Base-by-base conservation (phyloP, 148 eudicot genomes). In the Mesembryanthemum crystallinum region DNA sequence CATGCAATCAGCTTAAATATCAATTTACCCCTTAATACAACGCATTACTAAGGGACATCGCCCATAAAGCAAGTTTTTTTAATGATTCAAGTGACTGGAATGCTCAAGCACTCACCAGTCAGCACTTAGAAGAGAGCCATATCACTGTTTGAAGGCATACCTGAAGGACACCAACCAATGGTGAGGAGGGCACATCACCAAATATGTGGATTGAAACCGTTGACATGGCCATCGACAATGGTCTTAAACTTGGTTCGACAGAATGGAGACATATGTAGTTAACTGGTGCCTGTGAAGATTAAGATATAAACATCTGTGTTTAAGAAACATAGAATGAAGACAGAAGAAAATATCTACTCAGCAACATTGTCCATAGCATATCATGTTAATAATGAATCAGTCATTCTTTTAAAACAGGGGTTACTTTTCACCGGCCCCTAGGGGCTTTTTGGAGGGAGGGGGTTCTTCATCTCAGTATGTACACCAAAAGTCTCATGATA, bases 161-260 rank as follows among this genome's bases (percentile, higher is more conserved):
- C 80, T 78, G 80, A 64, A 78, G 55, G 62, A 78, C 65, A 54
- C 80, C 80, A 39, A 78, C 80, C 47, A 78, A 67, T 5, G 98
- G 98, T 28, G 97, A 82, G 42, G 98, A 94, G 58, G 98, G 97
- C 79, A 94, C 97, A 67, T 94, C 98, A 15, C 98, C 98, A 73
- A 94, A 86, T 21, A 91, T 77, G 79, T 94, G 98, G 80, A 94
- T 94, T 37, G 91, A 61, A 25, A 94, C 98, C 10, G 91, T 90
- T 24, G 97, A 88, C 71, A 94, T 91, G 29, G 98, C 97, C 97
- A 94, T 94, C 54, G 98, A 86, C 67, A 91, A 83, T 39, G 98
- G 98, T 71, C 97, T 85, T 74, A 91, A 67, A 82, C 91, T 88
- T 17, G 97, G 97, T 64, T 83, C 85, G 24, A 94, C 94, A 67